Conservation (phyloP, 805 yeast genomes). For the Lachancea lanzarotensis region DNA sequence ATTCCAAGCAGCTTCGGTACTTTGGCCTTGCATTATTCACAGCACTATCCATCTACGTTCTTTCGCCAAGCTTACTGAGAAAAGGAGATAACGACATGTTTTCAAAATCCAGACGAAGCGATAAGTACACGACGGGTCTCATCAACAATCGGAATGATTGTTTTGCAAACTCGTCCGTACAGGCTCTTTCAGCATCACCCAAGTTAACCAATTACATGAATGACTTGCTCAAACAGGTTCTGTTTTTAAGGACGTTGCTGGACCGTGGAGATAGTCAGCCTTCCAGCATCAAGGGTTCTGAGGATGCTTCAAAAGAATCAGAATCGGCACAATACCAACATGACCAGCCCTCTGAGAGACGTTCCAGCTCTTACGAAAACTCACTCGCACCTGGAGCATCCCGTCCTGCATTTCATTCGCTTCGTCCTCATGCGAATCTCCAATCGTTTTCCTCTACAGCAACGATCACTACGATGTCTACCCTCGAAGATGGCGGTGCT, state of each 20-base stretch:
- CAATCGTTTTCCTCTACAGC: constrained; percentile 12
- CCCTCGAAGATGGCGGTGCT: constrained; percentile 1
- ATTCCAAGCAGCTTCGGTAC: constrained; percentile 8
- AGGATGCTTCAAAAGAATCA: background rate
- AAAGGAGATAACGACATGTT: constrained; percentile 14
- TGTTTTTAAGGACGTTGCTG: constrained; percentile 5
- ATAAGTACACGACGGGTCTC: constrained; percentile 73
- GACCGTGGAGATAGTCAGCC: constrained; percentile 3
- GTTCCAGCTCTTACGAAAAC: background rate
- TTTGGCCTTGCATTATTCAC: constrained; percentile 11
- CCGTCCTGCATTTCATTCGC: constrained; percentile 1
- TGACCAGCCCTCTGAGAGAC: background rate
- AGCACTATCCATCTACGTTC: constrained; percentile 16
- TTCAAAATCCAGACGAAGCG: constrained; percentile 45
- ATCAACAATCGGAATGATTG: constrained; percentile 82
- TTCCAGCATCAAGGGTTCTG: background rate
- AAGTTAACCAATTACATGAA: constrained; percentile 52
- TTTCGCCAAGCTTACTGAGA: constrained; percentile 15
- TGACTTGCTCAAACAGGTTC: constrained; percentile 24
- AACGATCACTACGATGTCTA: constrained; percentile 9
- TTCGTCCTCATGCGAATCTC: constrained; percentile 6
- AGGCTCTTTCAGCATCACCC: constrained; percentile 63
- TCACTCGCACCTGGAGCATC: constrained; percentile 1
- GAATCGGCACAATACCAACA: background rate
- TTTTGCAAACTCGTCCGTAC: constrained; percentile 84